Percentiles rank a stretch among this genome's conserved stretches.
These are phyloP conservation scores for Patellifolia procumbens DNA, from an alignment of 179 eudicot genomes.

Conservation along the genomic window DNA sequence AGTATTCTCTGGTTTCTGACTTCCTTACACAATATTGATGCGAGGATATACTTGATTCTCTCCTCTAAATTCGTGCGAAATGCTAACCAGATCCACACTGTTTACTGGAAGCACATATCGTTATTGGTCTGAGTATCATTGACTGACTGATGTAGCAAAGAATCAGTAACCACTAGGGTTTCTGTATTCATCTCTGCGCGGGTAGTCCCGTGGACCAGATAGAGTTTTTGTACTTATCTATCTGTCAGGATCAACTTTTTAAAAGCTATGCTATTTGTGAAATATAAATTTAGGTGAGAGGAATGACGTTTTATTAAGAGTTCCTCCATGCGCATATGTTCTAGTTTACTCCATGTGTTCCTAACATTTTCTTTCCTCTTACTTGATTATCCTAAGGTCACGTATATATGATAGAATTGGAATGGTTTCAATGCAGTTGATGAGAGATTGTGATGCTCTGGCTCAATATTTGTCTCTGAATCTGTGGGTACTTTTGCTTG, in stretches of 20 bases:
- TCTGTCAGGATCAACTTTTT: not conserved
- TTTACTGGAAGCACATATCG: too few species aligned
- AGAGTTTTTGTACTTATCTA: not conserved
- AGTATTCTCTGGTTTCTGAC: not conserved
- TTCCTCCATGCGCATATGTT: not conserved
- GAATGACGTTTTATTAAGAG: not conserved
- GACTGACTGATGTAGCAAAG: not conserved
- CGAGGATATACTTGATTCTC: not conserved
- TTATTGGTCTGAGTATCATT: not conserved
- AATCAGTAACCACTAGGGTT: too few species aligned
- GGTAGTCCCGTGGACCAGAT: not conserved
- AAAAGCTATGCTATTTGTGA: not conserved
- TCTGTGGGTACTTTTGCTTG: constrained; percentile 2
- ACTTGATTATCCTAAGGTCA: not conserved
- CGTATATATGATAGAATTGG: not conserved
- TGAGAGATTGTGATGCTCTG: constrained; percentile 13
- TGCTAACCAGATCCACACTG: not conserved
- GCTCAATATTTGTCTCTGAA: constrained; percentile 15
- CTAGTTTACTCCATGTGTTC: not conserved
- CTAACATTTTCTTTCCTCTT: too few species aligned
- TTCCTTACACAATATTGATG: not conserved
- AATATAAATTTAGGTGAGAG: not conserved
- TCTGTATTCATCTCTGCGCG: too few species aligned
- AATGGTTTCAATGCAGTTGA: constrained; percentile 29
- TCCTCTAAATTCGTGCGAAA: not conserved